Evolutionary conservation across 257 asterid species (phyloP), one percentile per base, ranked within the genome.

Genomic region (Gentiana straminea): DNA sequence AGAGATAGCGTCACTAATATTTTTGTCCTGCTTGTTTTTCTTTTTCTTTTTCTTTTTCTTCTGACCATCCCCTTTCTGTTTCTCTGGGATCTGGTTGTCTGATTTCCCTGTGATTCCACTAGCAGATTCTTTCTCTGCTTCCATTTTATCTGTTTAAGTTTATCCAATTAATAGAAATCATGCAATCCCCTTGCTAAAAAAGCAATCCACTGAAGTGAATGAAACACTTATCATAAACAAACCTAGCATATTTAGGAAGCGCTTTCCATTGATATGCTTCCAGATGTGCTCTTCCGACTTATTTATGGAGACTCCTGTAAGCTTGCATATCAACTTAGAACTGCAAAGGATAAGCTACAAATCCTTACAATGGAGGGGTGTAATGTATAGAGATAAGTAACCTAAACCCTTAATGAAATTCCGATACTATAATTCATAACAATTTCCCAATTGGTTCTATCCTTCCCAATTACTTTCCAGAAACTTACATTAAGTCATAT

Each of bases 241-340:
- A 88, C 98, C 98, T 83, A 92, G 73, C 86, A 77, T 68, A 69
- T 70, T 81, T 63, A 92, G 93, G 65, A 92, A 92, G 10, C 88
- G 88, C 60, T 80, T 92, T 67, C 99, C 99, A 8, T 66, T 92
- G 49, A 92, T 88, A 67, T 88, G 99, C 80, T 88, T 92, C 99
- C 99, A 92, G 69, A 92, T 80, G 62, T 92, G 99, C 81, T 88
- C 94, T 82, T 92, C 97, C 5, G 89, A 58, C 65, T 92, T 88
- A 58, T 92, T 92, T 70, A 88, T 78, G 9, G 79, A 71, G 49
- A 66, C 77, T 37, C 94, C 94, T 0, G 97, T 92, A 46, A 92
- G 78, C 72, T 77, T 85, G 77, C 97, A 92, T 37, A 73, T 75
- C 49, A 92, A 60, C 70, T 85, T 92, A 55, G 82, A 83, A 63